Conservation (phyloP, 2,329 filamentous ascomycete genomes). For the Fusarium mexicanum region DNA sequence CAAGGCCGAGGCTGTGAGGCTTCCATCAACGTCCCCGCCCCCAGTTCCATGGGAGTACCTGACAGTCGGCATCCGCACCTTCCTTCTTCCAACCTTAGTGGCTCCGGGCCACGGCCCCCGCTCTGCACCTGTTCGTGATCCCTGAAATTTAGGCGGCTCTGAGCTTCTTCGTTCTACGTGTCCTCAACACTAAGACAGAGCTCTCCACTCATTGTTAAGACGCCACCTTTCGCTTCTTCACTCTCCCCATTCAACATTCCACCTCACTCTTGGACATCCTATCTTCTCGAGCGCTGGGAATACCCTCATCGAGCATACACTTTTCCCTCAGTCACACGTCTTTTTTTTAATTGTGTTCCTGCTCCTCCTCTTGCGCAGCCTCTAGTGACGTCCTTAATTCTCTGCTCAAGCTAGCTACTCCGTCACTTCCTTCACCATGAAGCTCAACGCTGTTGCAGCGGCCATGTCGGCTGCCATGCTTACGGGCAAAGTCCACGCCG, state of each 20-base stretch:
- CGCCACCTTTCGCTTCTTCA: constrained; percentile 37
- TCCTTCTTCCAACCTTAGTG: constrained; percentile 36
- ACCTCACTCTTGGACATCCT: constrained; percentile 44
- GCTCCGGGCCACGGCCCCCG: constrained; percentile 26
- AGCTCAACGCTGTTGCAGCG: constrained; percentile 82
- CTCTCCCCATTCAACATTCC: constrained; percentile 37
- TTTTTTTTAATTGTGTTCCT: constrained; percentile 13
- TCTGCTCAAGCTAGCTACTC: constrained; percentile 30
- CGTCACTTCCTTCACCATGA: constrained; percentile 75
- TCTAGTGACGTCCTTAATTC: constrained; percentile 34
- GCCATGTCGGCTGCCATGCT: constrained; percentile 78
- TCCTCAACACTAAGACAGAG: constrained; percentile 45
- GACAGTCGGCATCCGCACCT: constrained; percentile 33
- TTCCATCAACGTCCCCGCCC: constrained; percentile 25
- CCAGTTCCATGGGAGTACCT: constrained; percentile 23
- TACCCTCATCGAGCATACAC: constrained; percentile 7
- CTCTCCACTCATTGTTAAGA: constrained; percentile 44
- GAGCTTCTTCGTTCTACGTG: constrained; percentile 47
- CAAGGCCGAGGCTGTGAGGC: constrained; percentile 15
- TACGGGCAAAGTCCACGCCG: constrained; percentile 75
- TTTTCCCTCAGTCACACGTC: constrained; percentile 1
- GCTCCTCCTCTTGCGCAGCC: constrained; percentile 28
- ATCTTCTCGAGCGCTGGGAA: constrained; percentile 45
- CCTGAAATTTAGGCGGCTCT: constrained; percentile 41
- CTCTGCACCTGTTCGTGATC: constrained; percentile 38